Base-by-base conservation (phyloP, 805 yeast genomes). In the Pichia thaimueangensis region DNA sequence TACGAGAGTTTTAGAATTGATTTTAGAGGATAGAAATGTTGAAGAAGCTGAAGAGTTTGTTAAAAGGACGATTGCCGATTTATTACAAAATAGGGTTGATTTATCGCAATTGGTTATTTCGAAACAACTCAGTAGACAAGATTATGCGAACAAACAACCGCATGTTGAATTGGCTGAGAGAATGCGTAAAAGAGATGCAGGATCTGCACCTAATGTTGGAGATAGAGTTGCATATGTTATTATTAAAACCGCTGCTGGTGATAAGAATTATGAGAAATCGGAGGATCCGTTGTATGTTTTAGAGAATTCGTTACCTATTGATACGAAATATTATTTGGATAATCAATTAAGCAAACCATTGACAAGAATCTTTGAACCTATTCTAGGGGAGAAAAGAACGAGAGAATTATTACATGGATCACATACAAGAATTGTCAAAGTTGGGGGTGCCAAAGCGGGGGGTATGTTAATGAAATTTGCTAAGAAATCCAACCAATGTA, bases 151-250 rank as follows among this genome's bases (percentile, higher is more conserved):
- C 22, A 95, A 93, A 49, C 98, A 93, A 62, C 97, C 98, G 0
- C 99, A 93, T 62, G 95, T 89, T 22, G 97, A 91, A 52, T 72
- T 93, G 35, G 96, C 98, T 0, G 96, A 89, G 55, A 73, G 97
- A 54, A 93, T 93, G 97, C 75, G 80, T 41, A 87, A 88, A 59
- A 82, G 99, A 69, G 99, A 93, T 58, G 83, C 95, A 0, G 99
- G 99, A 20, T 83, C 95, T 7, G 98, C 98, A 1, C 98, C 98
- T 4, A 80, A 87, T 11, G 73, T 93, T 37, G 99, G 99, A 45
- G 99, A 93, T 60, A 85, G 99, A 65, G 97, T 93, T 25, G 97
- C 97, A 6, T 93, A 91, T 59, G 98, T 93, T 28, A 89, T 93
- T 45, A 82, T 86, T 52, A 77, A 78, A 56, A 80, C 91, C 0